These are phyloP conservation scores for Cyberlindnera suaveolens DNA, from an alignment of 805 yeast genomes.

Conservation along the genomic window DNA sequence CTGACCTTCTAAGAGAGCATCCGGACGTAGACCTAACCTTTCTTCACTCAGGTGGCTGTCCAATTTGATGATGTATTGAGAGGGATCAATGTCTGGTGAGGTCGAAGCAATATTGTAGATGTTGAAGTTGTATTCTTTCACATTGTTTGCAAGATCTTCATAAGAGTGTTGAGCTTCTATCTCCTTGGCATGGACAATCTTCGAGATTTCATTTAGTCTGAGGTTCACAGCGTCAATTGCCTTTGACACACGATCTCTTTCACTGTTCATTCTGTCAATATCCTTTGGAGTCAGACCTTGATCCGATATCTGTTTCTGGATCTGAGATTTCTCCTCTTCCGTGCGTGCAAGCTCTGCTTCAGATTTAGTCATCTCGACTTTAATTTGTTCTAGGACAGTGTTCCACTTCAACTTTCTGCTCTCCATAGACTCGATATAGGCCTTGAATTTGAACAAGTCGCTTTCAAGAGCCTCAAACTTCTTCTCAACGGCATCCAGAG, in stretches of 20 bases:
- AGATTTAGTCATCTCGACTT: conserved; percentile 43
- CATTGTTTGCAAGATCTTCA: conserved; percentile 44
- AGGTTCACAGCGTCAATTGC: conserved; percentile 41
- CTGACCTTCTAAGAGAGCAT: conserved; percentile 31
- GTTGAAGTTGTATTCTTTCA: conserved; percentile 51
- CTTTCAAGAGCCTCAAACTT: conserved; percentile 59
- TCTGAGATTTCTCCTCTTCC: conserved; percentile 35
- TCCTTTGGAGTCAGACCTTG: conserved; percentile 58
- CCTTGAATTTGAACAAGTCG: conserved; percentile 64
- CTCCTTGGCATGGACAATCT: conserved; percentile 43
- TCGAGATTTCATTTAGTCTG: conserved; percentile 40
- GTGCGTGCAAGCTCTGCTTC: conserved; percentile 35
- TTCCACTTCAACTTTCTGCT: conserved; percentile 63
- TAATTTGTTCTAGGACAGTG: conserved; percentile 47
- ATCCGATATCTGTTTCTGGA: conserved; percentile 37
- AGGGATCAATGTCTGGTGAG: conserved; percentile 21
- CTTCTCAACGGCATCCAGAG: conserved; percentile 45
- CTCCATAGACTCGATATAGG: conserved; percentile 64
- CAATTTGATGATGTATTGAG: conserved; percentile 36
- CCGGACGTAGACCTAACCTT: conserved; percentile 40
- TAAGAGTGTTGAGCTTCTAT: conserved; percentile 41
- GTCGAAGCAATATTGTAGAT: conserved; percentile 42
- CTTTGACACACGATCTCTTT: conserved; percentile 52
- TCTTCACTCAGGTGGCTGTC: conserved; percentile 35
- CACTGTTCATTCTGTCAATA: conserved; percentile 56